Base-by-base conservation (phyloP, 139 green algal species). In the Monoraphidium neglectum region DNA sequence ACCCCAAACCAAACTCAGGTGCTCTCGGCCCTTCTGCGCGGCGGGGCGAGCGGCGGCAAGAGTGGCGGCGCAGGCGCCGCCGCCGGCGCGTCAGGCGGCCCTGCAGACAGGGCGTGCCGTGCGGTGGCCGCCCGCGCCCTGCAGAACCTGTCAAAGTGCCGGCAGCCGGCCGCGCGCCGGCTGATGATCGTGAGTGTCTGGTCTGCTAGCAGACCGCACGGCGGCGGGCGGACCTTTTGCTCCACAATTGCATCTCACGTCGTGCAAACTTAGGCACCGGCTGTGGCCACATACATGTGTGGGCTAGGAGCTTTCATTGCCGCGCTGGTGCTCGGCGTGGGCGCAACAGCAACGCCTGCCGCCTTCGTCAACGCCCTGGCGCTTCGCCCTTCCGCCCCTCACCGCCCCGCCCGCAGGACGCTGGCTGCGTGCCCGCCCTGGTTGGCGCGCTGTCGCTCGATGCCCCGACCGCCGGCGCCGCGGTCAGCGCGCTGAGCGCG, bases 71-170 rank as follows among this genome's bases (percentile, higher is more conserved):
- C 30, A 23, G 71, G 5, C 54, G 23, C 35, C n/a, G 69, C 8
- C 16, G 32, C 47, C 10, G n/a, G 23, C 8, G n/a, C 2, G 16
- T 24, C 23, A 15, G 28, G 38, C 13, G 33, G 24, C 1, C 10
- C 21, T 37, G 46, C 28, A n/a, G 70, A n/a, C 53, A 36, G 8
- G 2, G 36, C 51, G 32, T 78, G 72, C 28, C 38, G 57, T 6
- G 16, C 54, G 16, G 72, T 51, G 53, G 72, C 72, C 16, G 61
- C 72, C 2, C 54, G 72, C 21, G 61, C 72, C 16, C 72, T 78
- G 32, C 72, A 78, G 61, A 78, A 78, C 61, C 23, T 78, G 40
- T 33, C 72, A 28, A 78, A 78, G 72, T 72, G 26, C 30, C 30
- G 56, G 8, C 43, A 51, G 43, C 43, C 43, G 61, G 10, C 43